phyloP scores from a whole-genome alignment of 2,329 filamentous ascomycete species.

The Botryotinia calthae region DNA sequence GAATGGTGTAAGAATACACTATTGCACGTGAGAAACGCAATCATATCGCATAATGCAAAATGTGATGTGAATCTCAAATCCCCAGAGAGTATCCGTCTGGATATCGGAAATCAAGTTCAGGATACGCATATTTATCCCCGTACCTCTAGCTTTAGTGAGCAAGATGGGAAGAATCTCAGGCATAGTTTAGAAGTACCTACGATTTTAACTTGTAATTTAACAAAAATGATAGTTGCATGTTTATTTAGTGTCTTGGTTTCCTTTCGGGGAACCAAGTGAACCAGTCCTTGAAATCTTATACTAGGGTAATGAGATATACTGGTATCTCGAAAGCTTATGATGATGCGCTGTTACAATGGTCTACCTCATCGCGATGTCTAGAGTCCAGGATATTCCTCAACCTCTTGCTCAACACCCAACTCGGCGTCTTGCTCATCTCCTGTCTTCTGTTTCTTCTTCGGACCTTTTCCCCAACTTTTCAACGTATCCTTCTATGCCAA shows the following conservation, averaged over 20 bases:
- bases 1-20: not conserved
- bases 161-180: not conserved
- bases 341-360: not conserved
- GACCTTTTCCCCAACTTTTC: not conserved
- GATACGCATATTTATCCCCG: not conserved
- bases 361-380: not conserved
- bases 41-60: not conserved
- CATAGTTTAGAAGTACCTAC: not conserved
- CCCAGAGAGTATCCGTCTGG: not conserved
- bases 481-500: not conserved
- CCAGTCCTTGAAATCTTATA: not conserved
- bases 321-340: not conserved
- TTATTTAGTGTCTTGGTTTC: not conserved
- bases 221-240: not conserved
- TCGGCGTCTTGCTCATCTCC: not conserved
- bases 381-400: not conserved
- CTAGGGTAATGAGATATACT: no score
- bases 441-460: not conserved
- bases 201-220: rapidly evolving
- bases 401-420: not conserved
- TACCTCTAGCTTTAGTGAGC: not conserved
- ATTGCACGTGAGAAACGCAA: not conserved
- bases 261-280: not conserved
- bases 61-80: not conserved
- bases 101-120: not conserved